Conservation (phyloP, 2,329 filamentous ascomycete species). For the Coniochaeta sp. region DNA sequence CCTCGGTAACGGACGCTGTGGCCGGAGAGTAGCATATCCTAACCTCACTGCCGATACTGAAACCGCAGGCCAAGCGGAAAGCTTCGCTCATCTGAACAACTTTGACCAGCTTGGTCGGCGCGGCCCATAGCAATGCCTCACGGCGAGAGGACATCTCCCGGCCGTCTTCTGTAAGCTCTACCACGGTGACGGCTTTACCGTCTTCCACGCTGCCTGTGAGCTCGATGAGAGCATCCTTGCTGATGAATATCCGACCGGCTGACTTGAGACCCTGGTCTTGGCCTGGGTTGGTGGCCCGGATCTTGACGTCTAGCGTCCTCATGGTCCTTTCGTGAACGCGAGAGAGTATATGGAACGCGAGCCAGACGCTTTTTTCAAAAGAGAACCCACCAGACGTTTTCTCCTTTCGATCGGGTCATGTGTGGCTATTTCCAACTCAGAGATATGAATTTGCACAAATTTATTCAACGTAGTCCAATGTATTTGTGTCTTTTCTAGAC, state of each 20-base stretch:
- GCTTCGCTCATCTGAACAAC: constrained; percentile 66
- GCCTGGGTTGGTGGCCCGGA: constrained; percentile 10
- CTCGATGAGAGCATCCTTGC: constrained; percentile 36
- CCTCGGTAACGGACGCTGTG: constrained; percentile 37
- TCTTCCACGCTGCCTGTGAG: constrained; percentile 34
- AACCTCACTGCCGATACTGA: constrained; percentile 63
- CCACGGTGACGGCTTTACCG: constrained; percentile 23
- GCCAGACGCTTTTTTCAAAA: too few species aligned
- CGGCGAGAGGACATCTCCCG: constrained; percentile 16
- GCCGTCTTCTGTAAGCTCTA: constrained; percentile 11
- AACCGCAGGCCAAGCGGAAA: constrained; percentile 63
- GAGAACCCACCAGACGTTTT: neutral
- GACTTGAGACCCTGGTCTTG: constrained; percentile 34
- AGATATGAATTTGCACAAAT: neutral
- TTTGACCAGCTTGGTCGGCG: constrained; percentile 52
- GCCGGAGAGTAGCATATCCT: constrained; percentile 51
- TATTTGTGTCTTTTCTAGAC: too few species aligned
- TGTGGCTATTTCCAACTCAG: neutral
- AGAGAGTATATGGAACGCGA: too few species aligned
- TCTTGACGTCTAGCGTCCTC: constrained; percentile 14
- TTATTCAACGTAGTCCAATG: neutral
- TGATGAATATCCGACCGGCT: constrained; percentile 39
- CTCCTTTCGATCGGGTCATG: neutral
- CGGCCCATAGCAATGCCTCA: constrained; percentile 42
- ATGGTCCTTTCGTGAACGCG: neutral